Percentiles rank a stretch among this genome's conserved stretches.
Conservation (phyloP, 192 early-diverging fungal species). For the Mortierella alpina region DNA sequence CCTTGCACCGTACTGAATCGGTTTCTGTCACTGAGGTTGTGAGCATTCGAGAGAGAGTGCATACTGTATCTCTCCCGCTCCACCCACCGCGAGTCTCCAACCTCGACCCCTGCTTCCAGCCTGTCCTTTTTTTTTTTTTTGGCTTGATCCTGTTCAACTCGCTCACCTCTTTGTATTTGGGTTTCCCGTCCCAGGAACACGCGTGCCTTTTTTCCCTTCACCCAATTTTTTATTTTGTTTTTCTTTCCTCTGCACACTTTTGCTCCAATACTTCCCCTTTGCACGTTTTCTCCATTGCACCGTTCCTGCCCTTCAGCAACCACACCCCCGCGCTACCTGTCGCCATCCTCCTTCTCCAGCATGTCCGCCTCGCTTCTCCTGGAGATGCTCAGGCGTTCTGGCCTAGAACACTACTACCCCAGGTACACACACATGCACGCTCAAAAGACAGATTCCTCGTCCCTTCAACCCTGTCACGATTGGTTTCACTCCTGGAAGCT, state of each 20-base stretch:
- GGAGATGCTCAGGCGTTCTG: conserved; percentile 73
- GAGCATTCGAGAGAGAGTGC: too few relatives aligned
- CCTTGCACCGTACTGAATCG: too few relatives aligned
- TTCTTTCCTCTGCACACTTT: neutral
- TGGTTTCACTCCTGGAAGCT: neutral
- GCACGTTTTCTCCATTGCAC: neutral
- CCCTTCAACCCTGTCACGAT: neutral
- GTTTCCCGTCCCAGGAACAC: neutral
- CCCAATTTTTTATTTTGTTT: neutral
- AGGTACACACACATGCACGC: conserved; percentile 42
- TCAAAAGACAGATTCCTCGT: neutral
- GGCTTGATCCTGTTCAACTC: neutral
- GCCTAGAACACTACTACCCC: conserved; percentile 71
- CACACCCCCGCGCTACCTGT: neutral
- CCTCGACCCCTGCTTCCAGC: neutral
- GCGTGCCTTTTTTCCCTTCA: neutral
- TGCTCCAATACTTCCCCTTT: neutral
- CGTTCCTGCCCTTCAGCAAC: neutral
- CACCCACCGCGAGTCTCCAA: neutral
- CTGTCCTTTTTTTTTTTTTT: neutral
- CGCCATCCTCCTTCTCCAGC: neutral
- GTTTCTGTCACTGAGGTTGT: too few relatives aligned
- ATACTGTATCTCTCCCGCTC: too few relatives aligned
- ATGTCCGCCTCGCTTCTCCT: conserved; percentile 65
- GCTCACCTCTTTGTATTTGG: neutral